phyloP scores from a whole-genome alignment of 495 filamentous ascomycete species.

The Jackrogersella multiformis region DNA sequence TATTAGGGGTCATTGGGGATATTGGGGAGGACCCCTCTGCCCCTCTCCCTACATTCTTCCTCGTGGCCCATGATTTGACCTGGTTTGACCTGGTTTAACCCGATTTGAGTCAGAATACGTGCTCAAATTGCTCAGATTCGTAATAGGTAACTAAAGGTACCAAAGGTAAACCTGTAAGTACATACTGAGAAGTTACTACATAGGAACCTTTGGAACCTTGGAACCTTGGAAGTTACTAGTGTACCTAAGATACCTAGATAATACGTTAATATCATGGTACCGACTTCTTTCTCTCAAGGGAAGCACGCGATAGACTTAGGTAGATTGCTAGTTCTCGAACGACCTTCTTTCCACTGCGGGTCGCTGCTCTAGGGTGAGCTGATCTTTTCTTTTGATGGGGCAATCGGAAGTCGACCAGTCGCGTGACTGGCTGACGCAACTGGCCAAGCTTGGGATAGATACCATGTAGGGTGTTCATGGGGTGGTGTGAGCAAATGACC shows the following conservation, averaged over 20 bases:
- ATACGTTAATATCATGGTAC: too few relatives aligned
- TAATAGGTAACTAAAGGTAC: conserved; percentile 1
- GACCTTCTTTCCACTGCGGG: conserved; percentile 30
- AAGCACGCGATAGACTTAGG: conserved; percentile 38
- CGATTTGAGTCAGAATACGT: conserved; percentile 37
- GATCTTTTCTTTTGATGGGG: conserved; percentile 34
- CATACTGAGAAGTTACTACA: neutral
- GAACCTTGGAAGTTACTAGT: too few relatives aligned
- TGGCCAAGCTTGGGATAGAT: too few relatives aligned
- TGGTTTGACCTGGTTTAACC: conserved; percentile 27
- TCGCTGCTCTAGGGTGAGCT: conserved; percentile 34
- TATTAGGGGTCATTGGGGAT: too few relatives aligned
- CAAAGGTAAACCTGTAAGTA: neutral
- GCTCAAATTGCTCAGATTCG: conserved; percentile 19
- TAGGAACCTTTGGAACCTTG: too few relatives aligned
- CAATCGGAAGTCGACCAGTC: conserved; percentile 37
- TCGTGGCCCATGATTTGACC: conserved; percentile 18
- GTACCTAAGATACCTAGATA: too few relatives aligned
- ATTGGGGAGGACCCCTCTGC: neutral
- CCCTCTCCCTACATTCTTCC: neutral
- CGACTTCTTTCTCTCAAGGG: conserved; percentile 15
- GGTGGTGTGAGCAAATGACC: conserved; percentile 28
- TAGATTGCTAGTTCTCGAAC: conserved; percentile 39
- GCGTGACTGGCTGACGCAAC: conserved; percentile 42
- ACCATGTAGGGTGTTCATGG: conserved; percentile 12